Evolutionary conservation across 306 rosid species (phyloP).

Genomic region (Bauhinia variegata): DNA sequence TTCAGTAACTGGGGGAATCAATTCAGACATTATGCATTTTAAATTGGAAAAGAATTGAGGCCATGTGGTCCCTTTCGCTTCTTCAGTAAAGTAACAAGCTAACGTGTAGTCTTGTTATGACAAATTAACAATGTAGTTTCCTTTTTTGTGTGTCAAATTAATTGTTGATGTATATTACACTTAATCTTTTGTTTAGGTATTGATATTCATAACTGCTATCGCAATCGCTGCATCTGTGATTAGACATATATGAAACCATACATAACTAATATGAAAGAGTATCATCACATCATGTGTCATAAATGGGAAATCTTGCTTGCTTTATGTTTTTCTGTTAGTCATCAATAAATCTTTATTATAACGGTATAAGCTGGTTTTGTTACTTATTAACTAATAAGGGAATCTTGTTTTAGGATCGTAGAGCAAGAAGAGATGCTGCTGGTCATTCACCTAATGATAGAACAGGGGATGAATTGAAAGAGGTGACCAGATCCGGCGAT

Average conservation of each 20-base stretch:
- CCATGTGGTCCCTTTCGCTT: not conserved
- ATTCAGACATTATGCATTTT: not conserved
- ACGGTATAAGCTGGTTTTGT: too few relatives aligned
- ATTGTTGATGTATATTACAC: not conserved
- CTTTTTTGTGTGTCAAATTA: slow-evolving; percentile 1
- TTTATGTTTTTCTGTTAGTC: too few relatives aligned
- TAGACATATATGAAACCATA: not conserved
- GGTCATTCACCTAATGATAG: slow-evolving; percentile 39
- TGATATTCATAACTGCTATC: not conserved
- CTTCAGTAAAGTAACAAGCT: not conserved
- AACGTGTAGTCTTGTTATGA: slow-evolving; percentile 14
- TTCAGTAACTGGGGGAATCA: slow-evolving; percentile 10
- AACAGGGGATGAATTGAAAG: slow-evolving; percentile 46
- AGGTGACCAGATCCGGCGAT: slow-evolving; percentile 39
- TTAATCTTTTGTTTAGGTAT: not conserved
- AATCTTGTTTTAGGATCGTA: slow-evolving; percentile 56
- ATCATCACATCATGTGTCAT: too few relatives aligned
- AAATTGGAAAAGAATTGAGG: slow-evolving; percentile 13
- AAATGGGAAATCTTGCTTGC: too few relatives aligned
- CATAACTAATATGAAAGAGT: too few relatives aligned
- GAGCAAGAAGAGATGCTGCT: slow-evolving; percentile 47
- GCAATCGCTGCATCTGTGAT: slow-evolving; percentile 11
- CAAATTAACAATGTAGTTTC: slow-evolving; percentile 5
- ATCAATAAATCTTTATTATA: too few relatives aligned
- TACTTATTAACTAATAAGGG: slow-evolving; percentile 3